Percentiles rank a stretch among this genome's conserved stretches.
phyloP scores from a whole-genome alignment of 331 rosid genomes.

The Quercus lobata region DNA sequence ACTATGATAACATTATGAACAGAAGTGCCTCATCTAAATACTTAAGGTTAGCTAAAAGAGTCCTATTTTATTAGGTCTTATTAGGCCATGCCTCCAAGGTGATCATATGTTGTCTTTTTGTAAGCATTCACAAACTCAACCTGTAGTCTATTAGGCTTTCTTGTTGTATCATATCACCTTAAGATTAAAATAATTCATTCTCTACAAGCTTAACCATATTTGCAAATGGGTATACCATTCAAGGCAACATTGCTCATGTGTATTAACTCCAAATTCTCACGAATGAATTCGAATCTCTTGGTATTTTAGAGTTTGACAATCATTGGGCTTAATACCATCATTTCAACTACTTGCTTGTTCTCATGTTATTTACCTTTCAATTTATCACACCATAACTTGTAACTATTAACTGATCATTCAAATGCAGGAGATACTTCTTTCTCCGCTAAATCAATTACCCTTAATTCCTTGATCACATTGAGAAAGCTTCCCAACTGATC shows the following conservation, averaged over 20 bases:
- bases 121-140: background rate
- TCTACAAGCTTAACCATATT: background rate
- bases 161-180: background rate
- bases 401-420: background rate
- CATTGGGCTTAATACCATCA: background rate
- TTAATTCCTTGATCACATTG: background rate
- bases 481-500: background rate
- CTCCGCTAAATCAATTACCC: background rate
- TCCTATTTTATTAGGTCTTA: conserved; percentile 1
- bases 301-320: background rate
- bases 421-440: conserved; percentile 12
- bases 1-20: background rate
- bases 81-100: background rate
- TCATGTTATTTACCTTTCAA: background rate
- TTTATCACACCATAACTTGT: background rate
- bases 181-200: background rate
- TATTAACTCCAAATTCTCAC: background rate
- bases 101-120: background rate
- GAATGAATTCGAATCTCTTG: background rate
- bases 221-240: conserved; percentile 1
- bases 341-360: background rate
- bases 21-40: background rate
- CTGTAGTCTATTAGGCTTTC: background rate
- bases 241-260: background rate
- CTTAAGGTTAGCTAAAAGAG: conserved; percentile 8